Evolutionary conservation across 2,329 filamentous ascomycete species (phyloP), one percentile per base, ranked within the genome.

Genomic region (Thelonectria rubi): DNA sequence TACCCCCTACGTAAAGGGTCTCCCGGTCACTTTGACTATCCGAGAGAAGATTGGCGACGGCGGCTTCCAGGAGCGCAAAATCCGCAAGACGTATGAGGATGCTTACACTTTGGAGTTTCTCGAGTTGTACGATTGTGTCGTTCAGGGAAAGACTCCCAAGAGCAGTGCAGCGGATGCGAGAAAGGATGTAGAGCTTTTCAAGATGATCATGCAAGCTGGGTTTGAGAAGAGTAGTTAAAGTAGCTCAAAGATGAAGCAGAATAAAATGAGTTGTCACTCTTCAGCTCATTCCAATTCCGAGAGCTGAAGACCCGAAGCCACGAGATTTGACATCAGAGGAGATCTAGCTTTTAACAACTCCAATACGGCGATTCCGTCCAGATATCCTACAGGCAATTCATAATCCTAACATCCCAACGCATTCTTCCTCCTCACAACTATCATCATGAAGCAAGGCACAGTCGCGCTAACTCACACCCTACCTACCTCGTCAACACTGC

Each of bases 1-100:
- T 54, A 82, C 83, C 1, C 85, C 84, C 0, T 85, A 81, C 60
- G 77, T 85, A 9, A 84, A 83, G 64, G 83, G 80, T 0, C 72
- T 84, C 14, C 80, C 81, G 0, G 80, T 83, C 45, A 80, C 74
- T 10, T 77, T 86, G 34, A 70, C 72, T 1, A 74, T 84, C 5
- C 70, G 76, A 15, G 81, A 85, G 46, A 73, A 74, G 37, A 45
- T 59, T 18, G 70, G 76, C 8, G 55, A 52, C 14, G 75, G 76
- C 45, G 76, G 77, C 0, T 71, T 72, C 46, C 55, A 65, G 46
- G 56, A 63, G 56, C 47, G 51, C 9, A 60, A 21, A 14, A 20
- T 81, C 6, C 68, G 77, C 20, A 76, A 72, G 45, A 79, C 79
- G 0, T 86, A 81, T 54, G 75, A 78, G 54, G 76, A 78, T 55